Conservation (phyloP, 2,329 filamentous ascomycete species). For the Ophiocordyceps unilateralis region DNA sequence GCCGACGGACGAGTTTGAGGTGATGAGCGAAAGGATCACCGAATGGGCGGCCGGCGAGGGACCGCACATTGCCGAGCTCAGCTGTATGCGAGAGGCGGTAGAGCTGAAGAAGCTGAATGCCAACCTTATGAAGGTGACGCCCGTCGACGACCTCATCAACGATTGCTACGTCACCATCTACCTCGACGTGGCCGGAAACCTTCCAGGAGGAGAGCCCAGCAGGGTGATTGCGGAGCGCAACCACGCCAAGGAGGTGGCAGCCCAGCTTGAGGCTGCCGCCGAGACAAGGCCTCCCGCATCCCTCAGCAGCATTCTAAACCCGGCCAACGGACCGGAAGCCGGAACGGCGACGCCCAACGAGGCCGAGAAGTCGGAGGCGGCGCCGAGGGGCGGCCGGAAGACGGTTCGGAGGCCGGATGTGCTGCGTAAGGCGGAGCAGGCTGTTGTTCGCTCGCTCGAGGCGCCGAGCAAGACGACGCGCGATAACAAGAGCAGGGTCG, state of each 20-base stretch:
- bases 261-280: slow-evolving; percentile 11
- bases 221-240: slow-evolving; percentile 28
- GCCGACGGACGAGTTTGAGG: slow-evolving; percentile 38
- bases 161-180: slow-evolving; percentile 76
- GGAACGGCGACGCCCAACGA: slow-evolving; percentile 18
- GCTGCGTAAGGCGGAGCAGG: slow-evolving; percentile 43
- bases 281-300: slow-evolving; percentile 4
- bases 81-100: slow-evolving; percentile 38
- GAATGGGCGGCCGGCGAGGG: slow-evolving; percentile 31
- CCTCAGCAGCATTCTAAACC: slow-evolving; percentile 25
- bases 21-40: slow-evolving; percentile 33
- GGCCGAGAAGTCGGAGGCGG: slow-evolving; percentile 23
- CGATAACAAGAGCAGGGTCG: slow-evolving; percentile 26
- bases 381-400: slow-evolving; percentile 19
- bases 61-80: slow-evolving; percentile 24
- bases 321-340: slow-evolving; percentile 21
- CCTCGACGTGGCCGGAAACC: slow-evolving; percentile 41
- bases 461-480: slow-evolving; percentile 21
- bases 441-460: slow-evolving; percentile 32
- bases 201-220: slow-evolving; percentile 33
- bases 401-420: slow-evolving; percentile 37
- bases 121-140: slow-evolving; percentile 65
- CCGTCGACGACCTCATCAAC: slow-evolving; percentile 84
- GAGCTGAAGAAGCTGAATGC: slow-evolving; percentile 61
- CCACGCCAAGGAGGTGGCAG: slow-evolving; percentile 22